Evolutionary conservation across 2,329 filamentous ascomycete genomes (phyloP), one percentile per base, ranked within the genome.

Genomic region (Huntiella abstrusa): DNA sequence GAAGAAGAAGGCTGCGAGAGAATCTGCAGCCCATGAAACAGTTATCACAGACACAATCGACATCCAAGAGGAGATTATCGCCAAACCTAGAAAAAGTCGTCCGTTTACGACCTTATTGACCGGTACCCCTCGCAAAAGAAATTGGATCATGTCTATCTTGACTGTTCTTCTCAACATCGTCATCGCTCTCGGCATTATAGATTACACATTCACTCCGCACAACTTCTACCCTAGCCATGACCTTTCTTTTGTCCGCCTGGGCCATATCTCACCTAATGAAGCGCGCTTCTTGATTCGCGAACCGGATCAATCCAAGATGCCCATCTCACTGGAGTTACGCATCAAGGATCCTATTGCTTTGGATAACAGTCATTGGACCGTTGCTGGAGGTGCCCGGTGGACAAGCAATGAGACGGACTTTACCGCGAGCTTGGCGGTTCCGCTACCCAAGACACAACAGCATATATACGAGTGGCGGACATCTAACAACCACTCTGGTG

Each of bases 211-310:
- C 57, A 75, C 82, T 15, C 80, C 81, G 2, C 74, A 75, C 8
- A 60, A 79, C 49, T 71, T 80, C 33, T 70, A 93, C 59, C 76
- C 80, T 3, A 76, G 69, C 19, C 65, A 83, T 22, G 77, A 92
- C 52, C 65, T 94, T 8, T 83, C 86, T 0, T 93, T 98, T 59
- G 83, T 83, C 36, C 74, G 91, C 6, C 66, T 94, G 12, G 91
- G 91, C 19, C 88, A 88, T 58, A 80, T 96, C 22, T 93, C 86
- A 4, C 73, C 83, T 13, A 73, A 69, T 0, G 80, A 80, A 47
- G 91, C 86, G 16, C 86, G 77, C 51, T 70, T 98, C 35, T 64
- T 98, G 22, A 68, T 98, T 41, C 75, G 91, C 48, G 91, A 96
- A 60, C 85, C 91, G 1, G 74, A 93, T 53, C 68, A 74, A 44